Conservation (phyloP, 257 asterid species). For the Primulina huaijiensis region DNA sequence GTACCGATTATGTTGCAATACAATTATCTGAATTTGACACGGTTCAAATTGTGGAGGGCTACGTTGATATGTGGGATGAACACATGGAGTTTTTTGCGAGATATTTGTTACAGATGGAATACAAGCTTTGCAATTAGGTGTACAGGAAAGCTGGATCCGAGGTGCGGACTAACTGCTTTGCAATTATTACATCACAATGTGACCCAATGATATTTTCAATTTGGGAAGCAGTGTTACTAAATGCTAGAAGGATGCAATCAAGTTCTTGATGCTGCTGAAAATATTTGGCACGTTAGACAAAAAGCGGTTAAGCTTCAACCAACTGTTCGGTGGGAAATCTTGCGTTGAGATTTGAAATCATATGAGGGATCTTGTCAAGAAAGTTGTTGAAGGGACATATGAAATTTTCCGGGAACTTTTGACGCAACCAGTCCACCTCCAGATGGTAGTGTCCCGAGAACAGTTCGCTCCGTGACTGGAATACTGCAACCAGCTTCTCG, state of each 20-base stretch:
- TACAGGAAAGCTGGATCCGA: conserved; percentile 37
- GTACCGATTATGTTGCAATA: conserved; percentile 49
- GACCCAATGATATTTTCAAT: conserved; percentile 47
- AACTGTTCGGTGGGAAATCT: conserved; percentile 54
- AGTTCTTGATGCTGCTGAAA: conserved; percentile 63
- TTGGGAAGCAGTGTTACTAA: conserved; percentile 50
- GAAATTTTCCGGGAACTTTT: conserved; percentile 68
- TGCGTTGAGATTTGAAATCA: conserved; percentile 51
- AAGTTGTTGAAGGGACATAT: conserved; percentile 55
- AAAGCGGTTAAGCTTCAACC: conserved; percentile 66
- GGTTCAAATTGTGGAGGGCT: conserved; percentile 45
- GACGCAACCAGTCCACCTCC: conserved; percentile 56
- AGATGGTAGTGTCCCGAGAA: conserved; percentile 62
- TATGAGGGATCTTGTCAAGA: conserved; percentile 67
- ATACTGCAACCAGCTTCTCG: conserved; percentile 65
- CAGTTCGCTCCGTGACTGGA: conserved; percentile 59
- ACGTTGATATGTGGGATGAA: conserved; percentile 59
- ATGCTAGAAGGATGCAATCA: conserved; percentile 81
- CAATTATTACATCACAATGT: conserved; percentile 48
- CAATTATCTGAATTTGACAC: conserved; percentile 55
- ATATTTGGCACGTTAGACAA: conserved; percentile 63
- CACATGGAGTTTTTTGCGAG: conserved; percentile 64
- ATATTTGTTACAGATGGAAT: conserved; percentile 55
- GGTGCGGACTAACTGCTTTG: conserved; percentile 57
- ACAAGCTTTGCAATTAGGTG: conserved; percentile 58